A percentile compares a stretch with the other conserved stretches of the same genome.
These are phyloP conservation scores for Oxytropis ochrocephala DNA, from an alignment of 306 rosid genomes.

Conservation along the genomic window DNA sequence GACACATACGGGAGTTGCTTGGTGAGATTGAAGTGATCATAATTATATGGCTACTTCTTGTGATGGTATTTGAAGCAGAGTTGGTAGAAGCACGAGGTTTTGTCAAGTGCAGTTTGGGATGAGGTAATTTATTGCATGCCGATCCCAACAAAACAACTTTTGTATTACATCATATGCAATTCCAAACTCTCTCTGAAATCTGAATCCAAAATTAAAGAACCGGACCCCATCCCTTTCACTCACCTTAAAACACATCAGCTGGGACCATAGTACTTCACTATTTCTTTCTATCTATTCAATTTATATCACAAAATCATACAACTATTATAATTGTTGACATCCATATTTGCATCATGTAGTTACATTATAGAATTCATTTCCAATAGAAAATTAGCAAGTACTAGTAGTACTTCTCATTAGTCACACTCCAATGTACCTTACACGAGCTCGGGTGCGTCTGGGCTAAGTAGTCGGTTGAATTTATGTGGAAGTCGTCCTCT, in stretches of 20 bases:
- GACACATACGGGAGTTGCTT: not conserved
- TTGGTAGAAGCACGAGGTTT: slow-evolving; percentile 24
- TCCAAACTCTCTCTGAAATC: not conserved
- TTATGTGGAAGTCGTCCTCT: too few relatives aligned
- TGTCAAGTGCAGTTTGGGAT: slow-evolving; percentile 11
- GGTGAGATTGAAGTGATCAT: not conserved
- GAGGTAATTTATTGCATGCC: slow-evolving; percentile 24
- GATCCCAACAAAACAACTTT: slow-evolving; percentile 9
- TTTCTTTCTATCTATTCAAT: too few relatives aligned
- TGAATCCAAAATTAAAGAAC: slow-evolving; percentile 21
- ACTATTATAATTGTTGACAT: too few relatives aligned
- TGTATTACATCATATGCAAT: slow-evolving; percentile 25
- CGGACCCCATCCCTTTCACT: slow-evolving; percentile 31
- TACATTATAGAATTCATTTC: too few relatives aligned
- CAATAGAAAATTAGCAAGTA: too few relatives aligned
- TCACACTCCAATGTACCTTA: too few relatives aligned
- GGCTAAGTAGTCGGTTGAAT: too few relatives aligned
- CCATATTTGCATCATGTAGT: too few relatives aligned
- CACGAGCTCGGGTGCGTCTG: too few relatives aligned
- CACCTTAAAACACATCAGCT: slow-evolving; percentile 25
- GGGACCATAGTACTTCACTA: too few relatives aligned
- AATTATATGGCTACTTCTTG: not conserved
- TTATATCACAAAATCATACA: too few relatives aligned
- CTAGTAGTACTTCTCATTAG: too few relatives aligned
- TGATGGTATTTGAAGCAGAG: slow-evolving; percentile 10